Evolutionary conservation across 306 rosid genomes (phyloP).

Genomic region (Prunus davidiana): DNA sequence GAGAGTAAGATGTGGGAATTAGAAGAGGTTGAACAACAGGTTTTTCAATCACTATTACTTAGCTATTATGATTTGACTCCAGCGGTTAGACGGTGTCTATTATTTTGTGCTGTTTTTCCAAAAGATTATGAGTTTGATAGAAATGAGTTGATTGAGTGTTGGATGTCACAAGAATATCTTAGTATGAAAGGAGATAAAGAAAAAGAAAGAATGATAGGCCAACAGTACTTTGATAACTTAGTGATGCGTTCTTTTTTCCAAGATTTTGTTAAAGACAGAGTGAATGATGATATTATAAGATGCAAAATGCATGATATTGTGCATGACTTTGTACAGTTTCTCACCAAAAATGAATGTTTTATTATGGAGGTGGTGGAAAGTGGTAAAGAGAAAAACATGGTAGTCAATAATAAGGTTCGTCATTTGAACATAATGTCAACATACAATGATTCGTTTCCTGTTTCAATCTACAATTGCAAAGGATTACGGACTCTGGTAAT

Average conservation of each 20-base stretch:
- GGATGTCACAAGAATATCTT: too few species aligned
- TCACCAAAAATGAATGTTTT: not conserved
- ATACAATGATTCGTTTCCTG: not conserved
- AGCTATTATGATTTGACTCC: not conserved
- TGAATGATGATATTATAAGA: fast-evolving
- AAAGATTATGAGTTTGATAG: not conserved
- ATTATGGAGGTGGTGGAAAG: too few species aligned
- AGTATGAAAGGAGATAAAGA: too few species aligned
- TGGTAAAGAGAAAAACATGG: too few species aligned
- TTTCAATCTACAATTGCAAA: not conserved
- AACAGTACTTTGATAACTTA: not conserved
- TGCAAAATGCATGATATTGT: constrained; percentile 19
- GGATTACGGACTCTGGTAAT: not conserved
- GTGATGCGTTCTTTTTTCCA: constrained; percentile 11
- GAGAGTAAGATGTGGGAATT: not conserved
- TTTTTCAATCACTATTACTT: not conserved
- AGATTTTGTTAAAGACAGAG: not conserved
- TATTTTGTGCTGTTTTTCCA: not conserved
- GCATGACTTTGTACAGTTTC: constrained; percentile 13
- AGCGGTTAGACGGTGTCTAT: not conserved
- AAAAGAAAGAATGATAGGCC: not conserved
- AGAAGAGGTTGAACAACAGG: not conserved
- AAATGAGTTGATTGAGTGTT: too few species aligned
- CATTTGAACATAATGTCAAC: not conserved
- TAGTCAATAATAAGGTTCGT: not conserved